phyloP scores from a whole-genome alignment of 257 asterid genomes.

The Salvia splendens region DNA sequence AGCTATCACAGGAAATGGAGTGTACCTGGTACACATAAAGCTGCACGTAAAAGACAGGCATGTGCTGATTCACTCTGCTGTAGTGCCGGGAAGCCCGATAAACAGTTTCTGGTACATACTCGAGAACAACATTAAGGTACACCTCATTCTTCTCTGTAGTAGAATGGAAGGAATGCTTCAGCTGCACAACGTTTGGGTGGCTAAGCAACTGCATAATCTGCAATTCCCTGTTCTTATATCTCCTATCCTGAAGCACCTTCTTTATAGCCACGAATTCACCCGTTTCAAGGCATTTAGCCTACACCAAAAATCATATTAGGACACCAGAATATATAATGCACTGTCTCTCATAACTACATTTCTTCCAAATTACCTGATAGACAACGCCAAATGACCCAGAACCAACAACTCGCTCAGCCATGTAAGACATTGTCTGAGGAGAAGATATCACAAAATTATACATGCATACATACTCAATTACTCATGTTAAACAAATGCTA shows the following conservation, averaged over 20 bases:
- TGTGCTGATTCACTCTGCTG: constrained; percentile 65
- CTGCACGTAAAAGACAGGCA: constrained; percentile 76
- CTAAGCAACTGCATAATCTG: constrained; percentile 72
- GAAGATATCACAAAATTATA: constrained; percentile 1
- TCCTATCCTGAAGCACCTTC: constrained; percentile 90
- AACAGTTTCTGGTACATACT: constrained; percentile 81
- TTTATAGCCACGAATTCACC: constrained; percentile 82
- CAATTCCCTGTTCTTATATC: constrained; percentile 91
- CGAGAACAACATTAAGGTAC: constrained; percentile 85
- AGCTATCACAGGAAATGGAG: background rate
- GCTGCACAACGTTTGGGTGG: constrained; percentile 71
- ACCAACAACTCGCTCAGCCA: constrained; percentile 71
- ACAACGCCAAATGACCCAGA: constrained; percentile 76
- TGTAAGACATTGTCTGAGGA: constrained; percentile 70
- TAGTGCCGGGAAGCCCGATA: constrained; percentile 79
- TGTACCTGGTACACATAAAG: constrained; percentile 81
- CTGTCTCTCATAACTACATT: background rate
- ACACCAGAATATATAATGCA: background rate
- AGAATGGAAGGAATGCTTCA: constrained; percentile 82
- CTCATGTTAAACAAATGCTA: background rate
- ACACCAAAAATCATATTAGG: constrained; percentile 3
- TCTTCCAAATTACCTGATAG: constrained; percentile 61
- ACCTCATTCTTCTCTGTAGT: constrained; percentile 81
- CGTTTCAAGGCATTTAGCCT: constrained; percentile 89
- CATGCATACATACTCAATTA: too few relatives aligned